Conservation (phyloP, 495 filamentous ascomycete species). For the Xylaria intraflava region DNA sequence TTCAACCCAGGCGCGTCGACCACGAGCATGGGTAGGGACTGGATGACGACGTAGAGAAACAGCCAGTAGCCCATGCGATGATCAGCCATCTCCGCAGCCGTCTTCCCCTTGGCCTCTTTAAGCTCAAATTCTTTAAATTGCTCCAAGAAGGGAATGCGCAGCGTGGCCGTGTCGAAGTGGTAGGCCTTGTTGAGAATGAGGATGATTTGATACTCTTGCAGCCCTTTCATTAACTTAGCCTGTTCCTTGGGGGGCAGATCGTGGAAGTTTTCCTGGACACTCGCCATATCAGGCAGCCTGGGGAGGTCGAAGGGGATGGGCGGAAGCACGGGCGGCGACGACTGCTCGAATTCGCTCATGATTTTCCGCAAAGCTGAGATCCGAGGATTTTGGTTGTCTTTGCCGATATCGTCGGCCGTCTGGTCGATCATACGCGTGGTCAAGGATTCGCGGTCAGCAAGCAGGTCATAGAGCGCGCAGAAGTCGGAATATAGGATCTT, state of each 20-base stretch:
- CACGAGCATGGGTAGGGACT: constrained; percentile 83
- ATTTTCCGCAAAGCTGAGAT: constrained; percentile 59
- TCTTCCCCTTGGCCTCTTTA: constrained; percentile 64
- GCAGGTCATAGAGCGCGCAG: constrained; percentile 76
- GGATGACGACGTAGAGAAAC: constrained; percentile 85
- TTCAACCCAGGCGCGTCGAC: constrained; percentile 76
- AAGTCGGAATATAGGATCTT: constrained; percentile 81
- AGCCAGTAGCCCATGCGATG: constrained; percentile 85
- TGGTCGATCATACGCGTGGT: constrained; percentile 54
- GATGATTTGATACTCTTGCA: constrained; percentile 72
- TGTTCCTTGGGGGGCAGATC: constrained; percentile 63
- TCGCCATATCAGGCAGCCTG: constrained; percentile 61
- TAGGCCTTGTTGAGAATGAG: constrained; percentile 66
- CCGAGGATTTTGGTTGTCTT: constrained; percentile 36
- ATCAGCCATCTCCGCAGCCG: constrained; percentile 65
- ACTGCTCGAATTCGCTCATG: constrained; percentile 79
- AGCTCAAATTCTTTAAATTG: constrained; percentile 79
- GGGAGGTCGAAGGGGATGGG: constrained; percentile 90
- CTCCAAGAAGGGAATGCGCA: constrained; percentile 61
- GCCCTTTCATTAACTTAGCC: constrained; percentile 53
- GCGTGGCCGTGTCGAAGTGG: constrained; percentile 59
- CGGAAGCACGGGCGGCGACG: constrained; percentile 79
- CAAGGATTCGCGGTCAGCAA: constrained; percentile 66
- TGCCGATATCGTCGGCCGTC: constrained; percentile 26
- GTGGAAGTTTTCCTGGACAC: constrained; percentile 54